Conservation (phyloP, 192 early-diverging fungal species). For the Coemansia sp. region DNA sequence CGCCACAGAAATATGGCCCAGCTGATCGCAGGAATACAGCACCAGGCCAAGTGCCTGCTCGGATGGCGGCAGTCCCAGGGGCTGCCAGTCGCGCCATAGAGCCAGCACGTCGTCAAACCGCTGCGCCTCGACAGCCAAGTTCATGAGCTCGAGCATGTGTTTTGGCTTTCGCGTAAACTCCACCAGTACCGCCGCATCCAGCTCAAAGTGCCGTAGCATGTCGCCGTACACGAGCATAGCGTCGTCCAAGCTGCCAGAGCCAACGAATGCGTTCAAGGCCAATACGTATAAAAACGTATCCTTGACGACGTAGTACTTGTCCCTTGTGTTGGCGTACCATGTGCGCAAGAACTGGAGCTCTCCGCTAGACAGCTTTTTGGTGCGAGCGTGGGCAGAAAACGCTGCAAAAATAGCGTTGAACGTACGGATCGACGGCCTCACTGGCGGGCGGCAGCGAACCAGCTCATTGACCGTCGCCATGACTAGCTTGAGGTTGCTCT, state of each 20-base stretch:
- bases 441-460: conserved; percentile 19
- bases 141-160: conserved; percentile 27
- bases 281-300: conserved; percentile 44
- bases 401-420: conserved; percentile 48
- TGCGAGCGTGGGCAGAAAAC: conserved; percentile 27
- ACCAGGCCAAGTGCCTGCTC: conserved; percentile 21
- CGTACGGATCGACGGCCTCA: conserved; percentile 40
- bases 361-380: background rate
- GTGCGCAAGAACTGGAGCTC: conserved; percentile 35
- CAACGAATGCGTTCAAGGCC: conserved; percentile 33
- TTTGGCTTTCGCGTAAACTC: conserved; percentile 19
- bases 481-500: conserved; percentile 24
- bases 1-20: conserved; percentile 24
- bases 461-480: conserved; percentile 30
- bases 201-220: conserved; percentile 34
- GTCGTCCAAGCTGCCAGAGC: conserved; percentile 25
- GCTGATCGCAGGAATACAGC: conserved; percentile 50
- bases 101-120: conserved; percentile 21
- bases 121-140: conserved; percentile 24
- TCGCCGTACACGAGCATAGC: conserved; percentile 42
- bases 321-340: conserved; percentile 38
- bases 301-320: conserved; percentile 35
- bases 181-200: conserved; percentile 14
- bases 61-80: conserved; percentile 17
- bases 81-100: conserved; percentile 43